Evolutionary conservation across 257 asterid genomes (phyloP).

Genomic region (Lavandula angustifolia): DNA sequence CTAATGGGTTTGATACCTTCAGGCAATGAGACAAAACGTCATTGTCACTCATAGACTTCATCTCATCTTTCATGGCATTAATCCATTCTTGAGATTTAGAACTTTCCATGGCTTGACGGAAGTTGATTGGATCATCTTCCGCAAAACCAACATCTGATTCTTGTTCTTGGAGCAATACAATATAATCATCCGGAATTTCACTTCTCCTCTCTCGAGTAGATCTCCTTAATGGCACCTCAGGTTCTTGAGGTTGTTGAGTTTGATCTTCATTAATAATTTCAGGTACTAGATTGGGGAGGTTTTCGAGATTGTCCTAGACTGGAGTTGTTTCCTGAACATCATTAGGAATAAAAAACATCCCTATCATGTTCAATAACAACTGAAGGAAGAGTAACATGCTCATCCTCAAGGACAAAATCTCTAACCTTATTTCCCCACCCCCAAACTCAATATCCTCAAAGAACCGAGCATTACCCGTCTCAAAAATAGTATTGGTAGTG

Average conservation of each 20-base stretch:
- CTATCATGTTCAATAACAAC: neutral
- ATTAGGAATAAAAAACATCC: neutral
- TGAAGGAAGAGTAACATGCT: no score
- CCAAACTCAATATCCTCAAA: neutral
- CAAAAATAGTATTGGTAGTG: neutral
- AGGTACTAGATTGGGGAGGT: neutral
- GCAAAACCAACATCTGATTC: no score
- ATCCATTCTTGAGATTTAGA: neutral
- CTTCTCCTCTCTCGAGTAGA: neutral
- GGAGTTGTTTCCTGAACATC: neutral
- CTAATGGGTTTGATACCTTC: neutral
- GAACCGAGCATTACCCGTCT: neutral
- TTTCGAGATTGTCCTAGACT: no score
- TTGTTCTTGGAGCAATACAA: no score
- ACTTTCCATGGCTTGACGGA: neutral
- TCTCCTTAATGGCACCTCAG: neutral
- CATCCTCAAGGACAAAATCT: neutral
- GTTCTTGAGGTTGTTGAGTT: neutral
- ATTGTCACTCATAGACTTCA: neutral
- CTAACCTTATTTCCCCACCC: neutral
- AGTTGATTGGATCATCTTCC: neutral
- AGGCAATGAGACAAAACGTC: neutral
- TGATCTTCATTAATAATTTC: no score
- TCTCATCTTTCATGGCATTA: neutral
- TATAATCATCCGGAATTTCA: neutral